Base-by-base conservation (phyloP, 208 protist species). In the Naegleria lovaniensis region DNA sequence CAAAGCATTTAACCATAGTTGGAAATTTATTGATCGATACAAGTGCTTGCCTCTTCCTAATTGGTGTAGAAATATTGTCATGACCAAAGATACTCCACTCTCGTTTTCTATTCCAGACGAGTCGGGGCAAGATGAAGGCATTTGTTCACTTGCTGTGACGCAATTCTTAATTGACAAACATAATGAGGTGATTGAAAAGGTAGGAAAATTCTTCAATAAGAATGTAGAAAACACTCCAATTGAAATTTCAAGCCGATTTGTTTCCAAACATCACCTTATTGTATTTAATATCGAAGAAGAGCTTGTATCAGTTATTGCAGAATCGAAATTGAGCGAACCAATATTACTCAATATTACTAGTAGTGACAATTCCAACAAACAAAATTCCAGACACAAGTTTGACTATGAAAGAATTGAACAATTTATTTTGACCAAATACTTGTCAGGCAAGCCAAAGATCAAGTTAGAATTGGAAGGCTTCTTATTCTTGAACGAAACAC, bases 351-450 rank as follows among this genome's bases (percentile, higher is more conserved):
- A 84, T 40, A 40, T 40, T 33, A 85, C 38, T 85, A 48, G 0
- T 33, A 43, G 22, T 11, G 6, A 9, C 38, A 15, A 25, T 29
- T 15, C 33, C 5, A 48, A 29, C 6, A 43, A n/a, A 7, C 1
- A 48, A 33, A 48, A 25, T 86, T 0, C 9, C 33, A 33, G 41
- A 16, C 6, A 51, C 36, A 25, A 33, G 33, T 86, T 40, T 86
- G 83, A 86, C 11, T 86, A 40, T 29, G 16, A 86, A 86, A 86
- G 39, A 33, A 51, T 86, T 48, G 83, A 86, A n/a, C 36, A 86
- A 19, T 86, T 86, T 51, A 86, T 86, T 51, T 25, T 86, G 25
- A 51, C 15, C 0, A 86, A 38, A 33, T 86, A 51, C 22, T 13
- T 86, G 6, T 40, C n/a, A 13, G 83, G 83, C 29, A 86, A 86